Conservation (phyloP, 768 basidiomycete genomes). For the Rhodotorula diobovata region DNA sequence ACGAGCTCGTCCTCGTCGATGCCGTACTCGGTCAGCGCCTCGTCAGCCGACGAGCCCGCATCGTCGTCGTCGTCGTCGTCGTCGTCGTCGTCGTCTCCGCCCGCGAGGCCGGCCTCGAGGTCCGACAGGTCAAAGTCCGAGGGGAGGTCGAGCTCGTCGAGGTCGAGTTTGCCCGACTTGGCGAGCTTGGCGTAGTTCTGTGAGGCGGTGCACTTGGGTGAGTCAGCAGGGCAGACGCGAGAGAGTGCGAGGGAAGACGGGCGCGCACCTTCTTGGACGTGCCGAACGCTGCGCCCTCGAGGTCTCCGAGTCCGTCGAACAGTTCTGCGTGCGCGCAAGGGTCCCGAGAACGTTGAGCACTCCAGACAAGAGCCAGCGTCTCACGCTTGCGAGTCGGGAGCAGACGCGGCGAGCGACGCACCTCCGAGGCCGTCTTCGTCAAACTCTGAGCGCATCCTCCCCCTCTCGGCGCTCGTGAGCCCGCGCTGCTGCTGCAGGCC, state of each 20-base stretch:
- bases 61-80: constrained; percentile 32
- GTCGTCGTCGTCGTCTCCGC: too few relatives aligned
- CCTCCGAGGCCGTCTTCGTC: constrained; percentile 82
- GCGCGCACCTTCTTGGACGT: constrained; percentile 45
- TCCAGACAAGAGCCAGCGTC: too few relatives aligned
- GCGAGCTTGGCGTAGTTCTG: constrained; percentile 39
- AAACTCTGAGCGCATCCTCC: constrained; percentile 51
- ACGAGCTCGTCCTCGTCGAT: constrained; percentile 21
- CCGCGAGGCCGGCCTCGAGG: constrained; percentile 6
- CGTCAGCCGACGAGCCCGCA: constrained; percentile 14
- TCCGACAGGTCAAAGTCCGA: constrained; percentile 28
- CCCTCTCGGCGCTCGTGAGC: constrained; percentile 43
- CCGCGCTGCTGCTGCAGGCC: constrained; percentile 53
- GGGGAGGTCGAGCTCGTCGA: constrained; percentile 39
- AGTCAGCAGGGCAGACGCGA: not conserved
- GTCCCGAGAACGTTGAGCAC: too few relatives aligned
- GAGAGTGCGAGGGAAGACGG: not conserved
- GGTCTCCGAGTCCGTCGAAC: constrained; percentile 54
- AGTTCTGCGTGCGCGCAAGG: constrained; percentile 51
- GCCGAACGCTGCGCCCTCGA: constrained; percentile 42
- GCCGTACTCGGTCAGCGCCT: constrained; percentile 25
- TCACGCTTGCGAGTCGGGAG: not conserved
- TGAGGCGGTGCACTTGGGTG: not conserved
- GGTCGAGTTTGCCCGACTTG: constrained; percentile 41
- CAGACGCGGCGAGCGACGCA: constrained; percentile 44